Conservation (phyloP, 2,329 filamentous ascomycete species). For the Fusarium multiceps region DNA sequence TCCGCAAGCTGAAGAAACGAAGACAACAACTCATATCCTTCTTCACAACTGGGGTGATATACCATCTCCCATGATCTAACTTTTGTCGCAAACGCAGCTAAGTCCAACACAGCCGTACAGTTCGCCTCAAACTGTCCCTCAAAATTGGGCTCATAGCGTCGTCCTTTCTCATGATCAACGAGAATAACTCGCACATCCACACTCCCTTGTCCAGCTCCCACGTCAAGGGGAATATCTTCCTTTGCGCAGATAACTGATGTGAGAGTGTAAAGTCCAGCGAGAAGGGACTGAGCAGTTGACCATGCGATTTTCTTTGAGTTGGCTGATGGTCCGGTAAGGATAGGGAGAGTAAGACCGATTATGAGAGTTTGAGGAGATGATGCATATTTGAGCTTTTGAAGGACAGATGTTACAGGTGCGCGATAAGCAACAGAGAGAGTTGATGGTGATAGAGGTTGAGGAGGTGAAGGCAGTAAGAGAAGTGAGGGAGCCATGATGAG, state of each 20-base stretch:
- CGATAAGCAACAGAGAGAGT: constrained; percentile 70
- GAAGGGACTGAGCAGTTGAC: constrained; percentile 74
- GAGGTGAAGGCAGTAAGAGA: constrained; percentile 73
- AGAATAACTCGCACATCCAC: constrained; percentile 82
- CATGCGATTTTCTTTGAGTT: constrained; percentile 65
- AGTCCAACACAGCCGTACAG: constrained; percentile 60
- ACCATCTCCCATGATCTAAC: constrained; percentile 72
- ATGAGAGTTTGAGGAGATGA: constrained; percentile 54
- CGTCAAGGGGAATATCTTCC: constrained; percentile 69
- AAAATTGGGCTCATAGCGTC: constrained; percentile 48
- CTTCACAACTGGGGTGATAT: constrained; percentile 74
- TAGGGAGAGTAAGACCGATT: constrained; percentile 71
- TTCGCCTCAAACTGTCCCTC: constrained; percentile 56
- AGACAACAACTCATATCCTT: constrained; percentile 68
- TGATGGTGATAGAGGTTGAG: constrained; percentile 62
- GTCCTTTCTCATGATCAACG: constrained; percentile 67
- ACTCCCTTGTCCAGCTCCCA: constrained; percentile 66
- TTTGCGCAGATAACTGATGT: constrained; percentile 77
- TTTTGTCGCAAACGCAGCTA: constrained; percentile 63
- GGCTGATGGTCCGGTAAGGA: constrained; percentile 64
- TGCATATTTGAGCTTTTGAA: constrained; percentile 58
- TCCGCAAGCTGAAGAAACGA: constrained; percentile 62
- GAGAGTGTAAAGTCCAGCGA: constrained; percentile 83
- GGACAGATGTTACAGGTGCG: constrained; percentile 65
- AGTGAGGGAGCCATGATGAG: constrained; percentile 49